These are phyloP conservation scores for Arthrobotrys megalospora DNA, from an alignment of 2,329 filamentous ascomycete genomes.

Conservation along the genomic window DNA sequence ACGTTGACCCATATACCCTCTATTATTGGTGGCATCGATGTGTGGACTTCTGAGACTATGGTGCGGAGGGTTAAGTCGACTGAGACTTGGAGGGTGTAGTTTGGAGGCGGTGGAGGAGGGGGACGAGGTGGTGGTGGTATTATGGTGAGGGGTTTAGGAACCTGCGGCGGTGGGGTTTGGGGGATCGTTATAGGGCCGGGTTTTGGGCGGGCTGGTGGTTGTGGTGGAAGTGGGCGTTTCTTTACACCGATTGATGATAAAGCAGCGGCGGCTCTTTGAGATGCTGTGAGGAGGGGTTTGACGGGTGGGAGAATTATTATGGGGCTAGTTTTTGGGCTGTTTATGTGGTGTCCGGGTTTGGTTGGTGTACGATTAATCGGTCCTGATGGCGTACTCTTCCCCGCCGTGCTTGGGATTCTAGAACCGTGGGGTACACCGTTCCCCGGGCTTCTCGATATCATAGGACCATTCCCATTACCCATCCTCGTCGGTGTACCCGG, in stretches of 20 bases:
- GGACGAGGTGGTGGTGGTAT: neutral
- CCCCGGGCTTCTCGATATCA: neutral
- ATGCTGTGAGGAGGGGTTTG: neutral
- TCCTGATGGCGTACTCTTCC: neutral
- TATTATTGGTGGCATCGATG: slow-evolving; percentile 27
- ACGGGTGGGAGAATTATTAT: neutral
- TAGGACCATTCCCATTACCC: neutral
- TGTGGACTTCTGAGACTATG: neutral
- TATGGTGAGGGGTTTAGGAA: neutral
- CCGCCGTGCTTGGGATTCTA: neutral
- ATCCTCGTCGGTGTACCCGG: neutral
- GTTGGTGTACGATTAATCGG: neutral
- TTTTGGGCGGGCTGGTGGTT: neutral
- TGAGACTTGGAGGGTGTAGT: slow-evolving; percentile 22
- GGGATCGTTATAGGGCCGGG: neutral
- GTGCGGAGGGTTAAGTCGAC: slow-evolving; percentile 24
- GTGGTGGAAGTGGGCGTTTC: no score
- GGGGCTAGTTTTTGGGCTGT: neutral
- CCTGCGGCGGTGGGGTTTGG: neutral
- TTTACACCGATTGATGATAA: neutral
- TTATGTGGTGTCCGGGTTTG: neutral
- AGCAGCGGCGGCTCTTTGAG: neutral
- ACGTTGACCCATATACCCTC: slow-evolving; percentile 48
- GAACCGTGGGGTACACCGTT: neutral
- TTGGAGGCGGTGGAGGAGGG: neutral